Evolutionary conservation across 1,139 yeast genomes (phyloP), one percentile per base, ranked within the genome.

Genomic region (Nakaseomyces kungkrabaensis): DNA sequence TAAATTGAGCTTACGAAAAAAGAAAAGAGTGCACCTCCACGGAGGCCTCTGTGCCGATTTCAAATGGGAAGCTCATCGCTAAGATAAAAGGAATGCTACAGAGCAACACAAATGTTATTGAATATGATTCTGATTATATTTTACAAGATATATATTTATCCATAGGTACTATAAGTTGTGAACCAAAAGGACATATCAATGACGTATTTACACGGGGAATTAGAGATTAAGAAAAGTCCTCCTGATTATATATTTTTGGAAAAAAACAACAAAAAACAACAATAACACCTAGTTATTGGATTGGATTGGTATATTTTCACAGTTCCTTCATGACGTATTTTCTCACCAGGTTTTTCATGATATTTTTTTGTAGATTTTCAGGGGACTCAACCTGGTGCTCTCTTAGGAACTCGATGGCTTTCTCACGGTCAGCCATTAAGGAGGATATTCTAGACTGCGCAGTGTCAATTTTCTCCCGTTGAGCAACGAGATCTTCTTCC

Each of bases 271-370:
- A 17, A 17, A 17, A 17, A n/a, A n/a, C n/a, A n/a, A 17, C 22
- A 17, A 17, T 3, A 17, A 17, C 22, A 17, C 22, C 22, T 17
- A 17, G 22, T 17, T 17, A 17, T 17, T 17, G 2, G 22, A 17
- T 17, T 3, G 22, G 3, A 17, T 17, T 17, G 22, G 22, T 17
- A 17, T 17, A 17, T 17, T 17, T 17, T 49, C 49, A 49, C 48
- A 54, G 44, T 24, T 60, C 62, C 50, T 54, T 54, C 48, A 62
- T 46, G 10, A 78, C 64, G 59, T 71, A 76, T 63, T 78, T 79
- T 59, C 81, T 72, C 56, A 79, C 59, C 47, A 78, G 62, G 60
- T 79, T 79, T 68, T 77, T 79, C 56, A 69, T 74, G 13, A 77
- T 74, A 59, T 71, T 72, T 53, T 68, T 72, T 61, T 76, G 72